A percentile compares a stretch with the other conserved stretches of the same genome.
phyloP scores from a whole-genome alignment of 352 stramenopile species.

The Pythium dissimile region DNA sequence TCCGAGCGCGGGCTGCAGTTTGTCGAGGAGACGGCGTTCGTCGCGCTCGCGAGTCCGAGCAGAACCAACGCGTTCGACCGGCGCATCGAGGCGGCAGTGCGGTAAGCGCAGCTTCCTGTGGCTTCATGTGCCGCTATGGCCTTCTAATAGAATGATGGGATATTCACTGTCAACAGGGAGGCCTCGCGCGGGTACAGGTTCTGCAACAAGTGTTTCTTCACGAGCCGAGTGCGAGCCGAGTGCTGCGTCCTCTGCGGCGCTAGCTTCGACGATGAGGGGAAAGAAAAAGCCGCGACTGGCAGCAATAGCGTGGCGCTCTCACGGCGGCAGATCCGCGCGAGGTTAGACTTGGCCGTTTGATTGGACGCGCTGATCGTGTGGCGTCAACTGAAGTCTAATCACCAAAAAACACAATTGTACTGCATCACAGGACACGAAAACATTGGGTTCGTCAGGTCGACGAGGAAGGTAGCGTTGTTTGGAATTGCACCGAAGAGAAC shows the following conservation, averaged over 20 bases:
- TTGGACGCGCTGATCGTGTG: not conserved
- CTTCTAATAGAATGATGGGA: too few relatives aligned
- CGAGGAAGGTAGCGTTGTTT: not conserved
- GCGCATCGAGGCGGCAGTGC: constrained; percentile 15
- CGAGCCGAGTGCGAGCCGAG: constrained; percentile 6
- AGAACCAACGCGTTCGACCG: constrained; percentile 18
- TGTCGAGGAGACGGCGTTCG: constrained; percentile 8
- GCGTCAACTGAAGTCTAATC: too few relatives aligned
- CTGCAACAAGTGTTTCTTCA: constrained; percentile 16
- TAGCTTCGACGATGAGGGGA: too few relatives aligned
- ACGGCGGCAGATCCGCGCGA: constrained; percentile 7
- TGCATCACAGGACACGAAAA: not conserved
- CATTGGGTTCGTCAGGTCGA: constrained; percentile 2
- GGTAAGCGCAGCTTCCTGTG: too few relatives aligned
- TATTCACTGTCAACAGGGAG: constrained; percentile 9
- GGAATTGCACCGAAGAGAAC: not conserved
- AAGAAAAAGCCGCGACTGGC: too few relatives aligned
- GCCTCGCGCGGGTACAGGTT: constrained; percentile 10
- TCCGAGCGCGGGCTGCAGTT: not conserved
- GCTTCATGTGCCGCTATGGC: too few relatives aligned
- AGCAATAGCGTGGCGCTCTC: too few relatives aligned
- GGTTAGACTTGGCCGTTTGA: not conserved
- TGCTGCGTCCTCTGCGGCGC: constrained; percentile 11
- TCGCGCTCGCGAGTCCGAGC: constrained; percentile 19
- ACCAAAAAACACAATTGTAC: too few relatives aligned